Evolutionary conservation across 345 rosid species (phyloP), one percentile per base, ranked within the genome.

Genomic region (Eucalyptus lansdowneana): DNA sequence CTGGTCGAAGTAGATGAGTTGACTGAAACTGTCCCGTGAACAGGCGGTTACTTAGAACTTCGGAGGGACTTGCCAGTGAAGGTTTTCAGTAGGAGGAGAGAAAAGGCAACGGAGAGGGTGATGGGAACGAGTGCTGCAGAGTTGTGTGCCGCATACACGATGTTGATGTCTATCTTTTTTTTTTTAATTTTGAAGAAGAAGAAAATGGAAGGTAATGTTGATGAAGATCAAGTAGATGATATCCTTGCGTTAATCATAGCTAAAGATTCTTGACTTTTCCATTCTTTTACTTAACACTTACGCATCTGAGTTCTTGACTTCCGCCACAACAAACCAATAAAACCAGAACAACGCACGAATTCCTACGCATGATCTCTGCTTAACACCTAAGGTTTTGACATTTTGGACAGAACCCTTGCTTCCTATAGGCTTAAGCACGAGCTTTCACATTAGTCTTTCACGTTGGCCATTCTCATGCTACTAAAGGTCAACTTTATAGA

Each of bases 31-130:
- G 94, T 94, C 83, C 97, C 95, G 14, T 92, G 87, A 8, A 96
- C 94, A 0, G 99, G 99, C 9, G 94, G 65, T 45, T 96, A 94
- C 7, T 89, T 47, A 0, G 94, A 92, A 90, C 90, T 80, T 53
- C 65, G 83, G 90, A 93, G 91, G 12, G 96, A 96, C 92, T 96
- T 97, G 17, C 96, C 94, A 10, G 90, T 69, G 88, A 88, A 93
- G 92, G 87, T 88, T 90, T 88, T 94, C 87, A 94, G 29, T 2
- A 90, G 45, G 14, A 93, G 89, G 47, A 90, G 87, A 60, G 89
- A 86, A 76, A 91, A 58, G 65, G 85, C 86, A 22, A 80, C 12
- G 7, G 91, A 8, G 88, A 94, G 85, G 50, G 88, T 24, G 53
- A 93, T 86, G 42, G 91, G 80, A 17, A 89, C 85, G 9, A 91